A percentile compares a stretch with the other conserved stretches of the same genome.
These are phyloP conservation scores for Talaromyces wortmannii DNA, from an alignment of 495 filamentous ascomycete species.

Conservation along the genomic window DNA sequence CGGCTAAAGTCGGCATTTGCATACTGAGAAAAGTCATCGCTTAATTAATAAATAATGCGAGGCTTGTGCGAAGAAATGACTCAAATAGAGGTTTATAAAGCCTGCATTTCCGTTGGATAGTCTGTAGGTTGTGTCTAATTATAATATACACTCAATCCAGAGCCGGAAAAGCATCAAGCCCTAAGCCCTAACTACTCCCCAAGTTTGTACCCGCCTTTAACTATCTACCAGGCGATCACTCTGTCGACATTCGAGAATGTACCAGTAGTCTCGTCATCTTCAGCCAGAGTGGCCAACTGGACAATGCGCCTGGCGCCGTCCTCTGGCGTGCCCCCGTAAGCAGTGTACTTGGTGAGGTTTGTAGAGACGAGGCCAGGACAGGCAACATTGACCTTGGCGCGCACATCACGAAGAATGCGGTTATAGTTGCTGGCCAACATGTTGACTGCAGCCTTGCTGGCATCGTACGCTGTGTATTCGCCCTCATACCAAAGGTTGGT, in stretches of 20 bases:
- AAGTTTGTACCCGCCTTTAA: too few relatives aligned
- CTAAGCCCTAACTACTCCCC: too few relatives aligned
- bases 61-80: too few relatives aligned
- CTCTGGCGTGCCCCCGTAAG: not conserved
- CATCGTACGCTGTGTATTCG: conserved; percentile 12
- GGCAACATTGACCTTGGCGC: conserved; percentile 1
- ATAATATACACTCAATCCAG: too few relatives aligned
- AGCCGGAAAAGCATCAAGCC: too few relatives aligned
- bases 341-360: not conserved
- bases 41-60: too few relatives aligned
- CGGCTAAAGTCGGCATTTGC: too few relatives aligned
- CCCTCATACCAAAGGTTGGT: conserved; percentile 5
- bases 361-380: conserved; percentile 6
- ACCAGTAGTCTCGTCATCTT: not conserved
- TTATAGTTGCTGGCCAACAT: conserved; percentile 13
- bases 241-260: conserved; percentile 2
- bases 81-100: too few relatives aligned
- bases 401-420: conserved; percentile 14
- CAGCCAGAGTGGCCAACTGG: not conserved
- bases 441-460: conserved; percentile 22
- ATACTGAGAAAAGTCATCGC: too few relatives aligned
- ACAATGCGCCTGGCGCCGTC: conserved; percentile 1
- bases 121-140: too few relatives aligned
- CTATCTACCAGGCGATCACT: not conserved
- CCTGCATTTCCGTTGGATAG: too few relatives aligned